phyloP scores from a whole-genome alignment of 2,329 filamentous ascomycete genomes.

The Aspergillus fumigatus region DNA sequence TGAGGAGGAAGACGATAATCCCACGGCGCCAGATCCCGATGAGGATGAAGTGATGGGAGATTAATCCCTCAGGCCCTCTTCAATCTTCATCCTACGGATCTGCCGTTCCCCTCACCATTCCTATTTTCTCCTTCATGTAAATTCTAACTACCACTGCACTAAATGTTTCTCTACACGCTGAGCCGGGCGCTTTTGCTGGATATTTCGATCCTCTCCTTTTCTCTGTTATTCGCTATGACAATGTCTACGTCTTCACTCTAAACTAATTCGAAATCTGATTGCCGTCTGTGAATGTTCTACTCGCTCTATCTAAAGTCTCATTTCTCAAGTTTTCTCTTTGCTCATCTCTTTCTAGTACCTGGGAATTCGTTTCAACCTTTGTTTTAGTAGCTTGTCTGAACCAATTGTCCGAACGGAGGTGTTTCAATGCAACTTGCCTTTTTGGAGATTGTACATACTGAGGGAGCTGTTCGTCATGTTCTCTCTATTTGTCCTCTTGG shows the following conservation, averaged over 20 bases:
- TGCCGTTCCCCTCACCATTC: not conserved
- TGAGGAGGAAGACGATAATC: constrained; percentile 25
- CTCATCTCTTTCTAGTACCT: constrained; percentile 2
- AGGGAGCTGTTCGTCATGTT: constrained; percentile 1
- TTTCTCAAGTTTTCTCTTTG: not conserved
- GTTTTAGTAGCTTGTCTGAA: constrained; percentile 4
- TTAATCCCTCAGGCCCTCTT: constrained; percentile 14
- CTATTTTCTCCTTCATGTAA: not conserved
- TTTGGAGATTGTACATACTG: constrained; percentile 8
- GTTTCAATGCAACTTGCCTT: not conserved
- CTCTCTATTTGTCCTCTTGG: constrained; percentile 5
- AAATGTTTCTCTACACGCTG: not conserved
- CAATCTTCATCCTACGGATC: not conserved
- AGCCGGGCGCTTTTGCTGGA: not conserved
- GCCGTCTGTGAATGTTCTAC: not conserved
- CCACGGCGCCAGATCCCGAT: constrained; percentile 26
- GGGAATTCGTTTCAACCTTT: constrained; percentile 2
- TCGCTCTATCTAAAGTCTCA: not conserved
- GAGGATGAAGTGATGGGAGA: constrained; percentile 44
- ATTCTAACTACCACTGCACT: not conserved
- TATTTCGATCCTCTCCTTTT: not conserved
- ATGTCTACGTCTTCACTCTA: not conserved
- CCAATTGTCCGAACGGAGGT: not conserved
- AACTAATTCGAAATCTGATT: not conserved
- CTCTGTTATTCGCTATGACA: not conserved